Percentiles rank a stretch among this genome's conserved stretches.
These are phyloP conservation scores for Orychophragmus violaceus DNA, from an alignment of 345 rosid species.

Conservation along the genomic window DNA sequence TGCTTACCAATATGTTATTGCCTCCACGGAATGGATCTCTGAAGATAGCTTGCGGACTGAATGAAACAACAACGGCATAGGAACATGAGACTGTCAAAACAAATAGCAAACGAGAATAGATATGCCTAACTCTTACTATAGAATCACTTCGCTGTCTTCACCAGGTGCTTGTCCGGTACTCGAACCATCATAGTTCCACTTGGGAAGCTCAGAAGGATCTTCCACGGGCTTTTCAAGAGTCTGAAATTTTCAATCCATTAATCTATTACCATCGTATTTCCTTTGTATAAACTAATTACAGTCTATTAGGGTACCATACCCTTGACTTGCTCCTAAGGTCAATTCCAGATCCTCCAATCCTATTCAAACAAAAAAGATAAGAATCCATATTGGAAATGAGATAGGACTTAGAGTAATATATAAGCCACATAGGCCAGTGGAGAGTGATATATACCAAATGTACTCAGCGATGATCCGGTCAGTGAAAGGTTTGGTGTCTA, in stretches of 20 bases:
- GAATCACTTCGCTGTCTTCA: constrained; percentile 93
- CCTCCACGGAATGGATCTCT: constrained; percentile 97
- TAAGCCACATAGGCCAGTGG: neutral
- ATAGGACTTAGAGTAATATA: neutral
- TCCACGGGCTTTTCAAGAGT: constrained; percentile 74
- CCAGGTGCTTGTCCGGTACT: constrained; percentile 98
- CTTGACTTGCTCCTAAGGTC: constrained; percentile 91
- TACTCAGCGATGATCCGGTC: constrained; percentile 88
- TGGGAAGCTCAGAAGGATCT: constrained; percentile 93
- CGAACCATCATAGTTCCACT: constrained; percentile 97
- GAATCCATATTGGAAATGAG: neutral
- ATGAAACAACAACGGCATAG: constrained; percentile 8
- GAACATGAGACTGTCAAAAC: neutral
- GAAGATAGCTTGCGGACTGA: constrained; percentile 91
- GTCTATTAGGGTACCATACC: constrained; percentile 38
- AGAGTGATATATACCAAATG: constrained; percentile 59
- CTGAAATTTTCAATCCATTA: constrained; percentile 35
- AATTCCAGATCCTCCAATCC: constrained; percentile 94
- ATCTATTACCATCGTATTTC: too few relatives aligned
- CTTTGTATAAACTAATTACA: too few relatives aligned
- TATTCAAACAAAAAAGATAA: constrained; percentile 18
- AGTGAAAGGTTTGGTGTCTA: constrained; percentile 73
- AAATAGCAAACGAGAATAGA: neutral
- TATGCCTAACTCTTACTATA: constrained; percentile 59
- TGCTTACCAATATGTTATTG: constrained; percentile 82